phyloP scores from a whole-genome alignment of 2,329 filamentous ascomycete genomes.

The Fusarium zealandicum region DNA sequence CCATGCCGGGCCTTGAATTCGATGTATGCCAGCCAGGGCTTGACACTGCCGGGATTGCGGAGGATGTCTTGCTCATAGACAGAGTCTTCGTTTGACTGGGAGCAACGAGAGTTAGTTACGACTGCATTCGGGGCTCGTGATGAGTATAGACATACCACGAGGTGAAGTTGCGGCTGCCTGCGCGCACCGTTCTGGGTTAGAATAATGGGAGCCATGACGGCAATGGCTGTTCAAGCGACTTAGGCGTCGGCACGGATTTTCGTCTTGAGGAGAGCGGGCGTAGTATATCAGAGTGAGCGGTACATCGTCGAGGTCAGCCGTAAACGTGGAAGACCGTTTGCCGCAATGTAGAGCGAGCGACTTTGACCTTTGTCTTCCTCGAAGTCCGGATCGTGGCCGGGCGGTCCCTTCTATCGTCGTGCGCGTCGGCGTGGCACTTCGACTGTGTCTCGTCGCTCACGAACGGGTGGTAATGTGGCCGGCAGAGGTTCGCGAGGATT shows the following conservation, averaged over 20 bases:
- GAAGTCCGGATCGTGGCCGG: conserved; percentile 5
- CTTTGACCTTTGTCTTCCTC: background rate
- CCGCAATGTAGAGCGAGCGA: background rate
- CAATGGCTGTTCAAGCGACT: background rate
- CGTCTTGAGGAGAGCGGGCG: conserved; percentile 19
- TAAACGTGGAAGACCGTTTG: conserved; percentile 6
- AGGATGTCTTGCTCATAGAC: conserved; percentile 96
- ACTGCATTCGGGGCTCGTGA: background rate
- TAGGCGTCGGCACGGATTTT: background rate
- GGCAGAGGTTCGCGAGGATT: conserved; percentile 9
- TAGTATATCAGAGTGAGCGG: conserved; percentile 29
- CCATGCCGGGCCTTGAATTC: conserved; percentile 90
- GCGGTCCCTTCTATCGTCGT: background rate
- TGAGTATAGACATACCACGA: conserved; percentile 52
- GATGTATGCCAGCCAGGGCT: conserved; percentile 95
- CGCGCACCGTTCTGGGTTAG: conserved; percentile 46
- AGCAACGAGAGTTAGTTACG: conserved; percentile 41
- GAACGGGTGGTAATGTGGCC: background rate
- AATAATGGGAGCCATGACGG: conserved; percentile 36
- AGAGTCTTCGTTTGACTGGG: conserved; percentile 82
- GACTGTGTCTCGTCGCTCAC: background rate
- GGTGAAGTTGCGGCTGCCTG: conserved; percentile 56
- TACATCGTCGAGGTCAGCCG: conserved; percentile 33
- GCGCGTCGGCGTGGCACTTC: background rate
- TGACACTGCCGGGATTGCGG: conserved; percentile 82